A percentile compares a stretch with the other conserved stretches of the same genome.
phyloP scores from a whole-genome alignment of 306 rosid species.

The Dalbergia cochinchinensis region DNA sequence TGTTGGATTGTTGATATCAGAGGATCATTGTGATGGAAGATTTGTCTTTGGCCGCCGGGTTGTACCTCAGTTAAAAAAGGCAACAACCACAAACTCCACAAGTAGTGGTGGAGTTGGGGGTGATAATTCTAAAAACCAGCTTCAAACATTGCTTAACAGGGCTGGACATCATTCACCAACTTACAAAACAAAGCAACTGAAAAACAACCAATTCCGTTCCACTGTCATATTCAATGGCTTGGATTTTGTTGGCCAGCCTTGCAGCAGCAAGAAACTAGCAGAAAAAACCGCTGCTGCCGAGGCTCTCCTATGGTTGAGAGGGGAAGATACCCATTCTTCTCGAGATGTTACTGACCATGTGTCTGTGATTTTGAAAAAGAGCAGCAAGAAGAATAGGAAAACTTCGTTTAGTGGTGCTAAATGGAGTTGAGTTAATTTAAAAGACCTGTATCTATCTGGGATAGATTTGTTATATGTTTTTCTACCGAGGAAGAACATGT shows the following conservation, averaged over 20 bases:
- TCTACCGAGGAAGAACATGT: conserved; percentile 37
- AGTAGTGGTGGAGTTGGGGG: conserved; percentile 45
- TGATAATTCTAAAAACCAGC: conserved; percentile 69
- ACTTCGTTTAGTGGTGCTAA: conserved; percentile 57
- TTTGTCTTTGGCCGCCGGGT: conserved; percentile 74
- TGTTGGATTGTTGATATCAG: conserved; percentile 83
- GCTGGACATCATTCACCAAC: conserved; percentile 84
- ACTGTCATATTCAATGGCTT: conserved; percentile 89
- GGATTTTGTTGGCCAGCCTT: conserved; percentile 76
- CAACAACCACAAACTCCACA: conserved; percentile 39
- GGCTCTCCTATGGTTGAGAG: conserved; percentile 88
- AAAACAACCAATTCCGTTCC: conserved; percentile 76
- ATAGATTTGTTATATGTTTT: conserved; percentile 22
- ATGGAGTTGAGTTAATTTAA: conserved; percentile 61
- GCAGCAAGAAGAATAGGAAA: conserved; percentile 57
- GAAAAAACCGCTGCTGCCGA: conserved; percentile 89
- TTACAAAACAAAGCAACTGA: conserved; percentile 78
- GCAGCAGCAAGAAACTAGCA: conserved; percentile 75
- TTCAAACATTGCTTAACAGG: conserved; percentile 78
- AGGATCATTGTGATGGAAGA: conserved; percentile 82
- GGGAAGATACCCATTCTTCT: conserved; percentile 70
- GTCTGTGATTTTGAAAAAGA: conserved; percentile 72
- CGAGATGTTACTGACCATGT: conserved; percentile 58
- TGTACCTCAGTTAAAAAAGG: conserved; percentile 60
- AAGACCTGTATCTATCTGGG: conserved; percentile 31